These are phyloP conservation scores for Apiospora phragmitis DNA, from an alignment of 2,329 filamentous ascomycete species.

Conservation along the genomic window DNA sequence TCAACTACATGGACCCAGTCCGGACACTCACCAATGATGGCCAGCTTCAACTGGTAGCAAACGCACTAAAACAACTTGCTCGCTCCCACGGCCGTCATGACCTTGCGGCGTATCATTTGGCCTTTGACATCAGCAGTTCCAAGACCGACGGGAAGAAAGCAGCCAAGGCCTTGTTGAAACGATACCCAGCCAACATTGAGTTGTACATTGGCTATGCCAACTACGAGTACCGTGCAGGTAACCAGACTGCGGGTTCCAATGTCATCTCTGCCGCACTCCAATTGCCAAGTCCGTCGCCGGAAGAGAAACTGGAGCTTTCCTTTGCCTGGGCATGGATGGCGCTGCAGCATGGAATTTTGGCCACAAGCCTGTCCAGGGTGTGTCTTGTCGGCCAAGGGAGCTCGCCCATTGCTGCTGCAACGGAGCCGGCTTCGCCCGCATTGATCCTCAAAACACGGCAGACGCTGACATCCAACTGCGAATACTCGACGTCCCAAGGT, in stretches of 20 bases:
- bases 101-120: slow-evolving; percentile 70
- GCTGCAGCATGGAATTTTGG: slow-evolving; percentile 44
- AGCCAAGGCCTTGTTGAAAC: slow-evolving; percentile 74
- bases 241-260: slow-evolving; percentile 57
- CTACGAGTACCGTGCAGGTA: slow-evolving; percentile 63
- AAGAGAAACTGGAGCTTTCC: slow-evolving; percentile 46
- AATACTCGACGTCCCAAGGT: slow-evolving; percentile 55
- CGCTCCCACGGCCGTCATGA: slow-evolving; percentile 43
- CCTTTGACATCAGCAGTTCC: slow-evolving; percentile 61
- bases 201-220: slow-evolving; percentile 81
- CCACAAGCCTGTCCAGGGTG: slow-evolving; percentile 38
- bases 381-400: slow-evolving; percentile 39
- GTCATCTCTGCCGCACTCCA: slow-evolving; percentile 67
- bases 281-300: slow-evolving; percentile 23
- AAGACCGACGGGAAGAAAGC: slow-evolving; percentile 61
- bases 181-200: slow-evolving; percentile 59
- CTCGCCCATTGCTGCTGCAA: slow-evolving; percentile 18
- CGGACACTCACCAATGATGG: slow-evolving; percentile 31
- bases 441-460: slow-evolving; percentile 55
- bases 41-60: slow-evolving; percentile 48
- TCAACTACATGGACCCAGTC: slow-evolving; percentile 36
- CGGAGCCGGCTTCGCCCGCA: slow-evolving; percentile 30
- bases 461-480: slow-evolving; percentile 52
- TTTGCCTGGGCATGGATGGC: slow-evolving; percentile 68
- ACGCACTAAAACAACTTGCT: slow-evolving; percentile 59